phyloP scores from a whole-genome alignment of 768 basidiomycete species.

The Russula sp. region DNA sequence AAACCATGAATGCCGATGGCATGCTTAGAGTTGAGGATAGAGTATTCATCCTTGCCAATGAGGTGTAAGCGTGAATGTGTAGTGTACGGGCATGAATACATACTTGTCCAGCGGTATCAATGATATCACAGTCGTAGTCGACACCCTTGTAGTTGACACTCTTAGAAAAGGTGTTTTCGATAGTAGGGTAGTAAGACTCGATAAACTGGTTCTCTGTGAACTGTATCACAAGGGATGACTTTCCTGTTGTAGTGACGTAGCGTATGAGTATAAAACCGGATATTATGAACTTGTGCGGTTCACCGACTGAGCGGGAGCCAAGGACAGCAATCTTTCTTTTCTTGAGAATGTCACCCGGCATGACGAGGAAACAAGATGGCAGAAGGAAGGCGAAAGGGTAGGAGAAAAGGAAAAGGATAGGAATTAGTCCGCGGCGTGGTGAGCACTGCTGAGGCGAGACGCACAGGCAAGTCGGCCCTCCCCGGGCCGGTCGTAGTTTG shows the following conservation, averaged over 20 bases:
- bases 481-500: background rate
- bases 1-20: conserved; percentile 97
- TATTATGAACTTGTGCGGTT: conserved; percentile 26
- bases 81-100: conserved; percentile 23
- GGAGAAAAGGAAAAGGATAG: conserved; percentile 13
- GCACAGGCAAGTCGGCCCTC: background rate
- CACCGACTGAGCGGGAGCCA: conserved; percentile 84
- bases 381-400: conserved; percentile 1
- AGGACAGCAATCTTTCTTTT: conserved; percentile 87
- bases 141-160: conserved; percentile 79
- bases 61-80: conserved; percentile 1
- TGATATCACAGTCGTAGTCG: conserved; percentile 94
- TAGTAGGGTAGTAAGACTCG: conserved; percentile 93
- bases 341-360: conserved; percentile 44
- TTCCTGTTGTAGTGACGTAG: conserved; percentile 48
- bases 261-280: conserved; percentile 10
- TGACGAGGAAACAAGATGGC: conserved; percentile 13
- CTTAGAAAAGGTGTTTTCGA: conserved; percentile 84
- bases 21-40: conserved; percentile 87
- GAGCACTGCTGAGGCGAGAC: background rate
- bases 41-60: conserved; percentile 77
- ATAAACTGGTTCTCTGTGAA: conserved; percentile 90
- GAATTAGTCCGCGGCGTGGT: conserved; percentile 13
- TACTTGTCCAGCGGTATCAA: conserved; percentile 97
- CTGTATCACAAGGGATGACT: conserved; percentile 88